Evolutionary conservation across 2,329 filamentous ascomycete genomes (phyloP).

Genomic region (Tolypocladium tundrense): DNA sequence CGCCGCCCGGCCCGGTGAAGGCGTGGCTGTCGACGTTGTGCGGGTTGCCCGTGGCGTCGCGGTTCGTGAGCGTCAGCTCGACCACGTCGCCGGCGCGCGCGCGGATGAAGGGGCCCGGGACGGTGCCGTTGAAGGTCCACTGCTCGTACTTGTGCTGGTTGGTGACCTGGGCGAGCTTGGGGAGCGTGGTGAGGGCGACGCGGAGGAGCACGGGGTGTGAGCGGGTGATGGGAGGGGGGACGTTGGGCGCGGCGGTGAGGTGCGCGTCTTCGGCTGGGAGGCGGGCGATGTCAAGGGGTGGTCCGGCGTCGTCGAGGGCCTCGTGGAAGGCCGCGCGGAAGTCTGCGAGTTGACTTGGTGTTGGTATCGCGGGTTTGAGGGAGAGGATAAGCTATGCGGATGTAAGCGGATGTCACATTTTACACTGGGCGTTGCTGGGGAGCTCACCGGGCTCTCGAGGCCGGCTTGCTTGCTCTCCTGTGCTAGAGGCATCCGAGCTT

Average conservation of each 20-base stretch:
- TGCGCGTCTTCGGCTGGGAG: slow-evolving; percentile 17
- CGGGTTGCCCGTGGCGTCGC: slow-evolving; percentile 19
- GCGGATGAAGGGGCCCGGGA: slow-evolving; percentile 23
- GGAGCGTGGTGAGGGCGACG: slow-evolving; percentile 16
- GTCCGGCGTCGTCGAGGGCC: not conserved
- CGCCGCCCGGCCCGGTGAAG: slow-evolving; percentile 21
- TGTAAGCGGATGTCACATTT: too few relatives aligned
- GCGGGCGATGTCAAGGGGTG: slow-evolving; percentile 1
- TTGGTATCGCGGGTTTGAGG: too few relatives aligned
- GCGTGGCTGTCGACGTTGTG: slow-evolving; percentile 24
- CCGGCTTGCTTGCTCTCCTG: too few relatives aligned
- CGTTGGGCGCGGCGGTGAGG: slow-evolving; percentile 17
- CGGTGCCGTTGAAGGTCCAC: slow-evolving; percentile 23
- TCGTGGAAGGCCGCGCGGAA: not conserved
- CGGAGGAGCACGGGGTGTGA: slow-evolving; percentile 19
- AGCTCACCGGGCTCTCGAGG: too few relatives aligned
- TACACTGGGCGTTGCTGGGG: too few relatives aligned
- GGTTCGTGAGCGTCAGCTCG: slow-evolving; percentile 20
- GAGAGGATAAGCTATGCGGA: too few relatives aligned
- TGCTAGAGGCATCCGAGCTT: too few relatives aligned
- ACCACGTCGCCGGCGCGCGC: slow-evolving; percentile 22
- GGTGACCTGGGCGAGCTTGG: slow-evolving; percentile 18
- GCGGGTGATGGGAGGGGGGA: slow-evolving; percentile 19
- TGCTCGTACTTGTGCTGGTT: slow-evolving; percentile 23
- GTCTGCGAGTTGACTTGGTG: too few relatives aligned